Evolutionary conservation across 306 rosid genomes (phyloP), one percentile per base, ranked within the genome.

Genomic region (Corylus heterophylla): DNA sequence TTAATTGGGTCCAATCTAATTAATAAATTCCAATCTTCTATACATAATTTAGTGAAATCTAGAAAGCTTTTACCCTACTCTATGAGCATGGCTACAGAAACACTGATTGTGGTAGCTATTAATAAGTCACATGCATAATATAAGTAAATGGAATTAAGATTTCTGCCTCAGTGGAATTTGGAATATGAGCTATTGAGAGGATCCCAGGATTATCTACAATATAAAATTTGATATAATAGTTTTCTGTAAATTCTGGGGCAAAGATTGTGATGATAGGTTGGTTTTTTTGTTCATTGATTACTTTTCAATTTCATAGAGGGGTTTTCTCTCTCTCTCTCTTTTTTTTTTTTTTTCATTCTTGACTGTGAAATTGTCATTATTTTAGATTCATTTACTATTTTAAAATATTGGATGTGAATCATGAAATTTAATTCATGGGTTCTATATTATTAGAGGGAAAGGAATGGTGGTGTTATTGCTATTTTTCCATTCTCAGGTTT

Each of bases 401-500:
- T 67, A 20, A 48, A 42, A 67, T 42, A 39, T 39, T 17, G 17
- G 17, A 62, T 62, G 44, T 12, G 68, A 18, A 6, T 16, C 22
- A 44, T 42, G 52, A 10, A 68, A 14, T 9, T 68, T 44, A 4
- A 67, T 37, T 67, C 16, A 39, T 7, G 14, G n/a, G 22, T 67
- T 67, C 27, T 10, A 66, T 35, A 8, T 47, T 50, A 35, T 71
- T 47, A 25, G 22, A 39, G 18, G 31, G 25, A 68, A 67, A 1
- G 17, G 49, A 63, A 61, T 25, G 39, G 59, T 12, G 56, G 73
- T 44, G 8, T 61, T 50, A 75, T 69, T 74, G 67, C 20, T 56
- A 45, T 68, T 74, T 59, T 75, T 81, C 73, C 68, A 25, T 14
- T 76, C 39, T 54, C 88, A 94, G 99, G 91, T 90, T 50, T 86